Percentiles rank a stretch among this genome's conserved stretches.
Evolutionary conservation across 306 rosid species (phyloP).

Genomic region (Pyrus pyrifolia): DNA sequence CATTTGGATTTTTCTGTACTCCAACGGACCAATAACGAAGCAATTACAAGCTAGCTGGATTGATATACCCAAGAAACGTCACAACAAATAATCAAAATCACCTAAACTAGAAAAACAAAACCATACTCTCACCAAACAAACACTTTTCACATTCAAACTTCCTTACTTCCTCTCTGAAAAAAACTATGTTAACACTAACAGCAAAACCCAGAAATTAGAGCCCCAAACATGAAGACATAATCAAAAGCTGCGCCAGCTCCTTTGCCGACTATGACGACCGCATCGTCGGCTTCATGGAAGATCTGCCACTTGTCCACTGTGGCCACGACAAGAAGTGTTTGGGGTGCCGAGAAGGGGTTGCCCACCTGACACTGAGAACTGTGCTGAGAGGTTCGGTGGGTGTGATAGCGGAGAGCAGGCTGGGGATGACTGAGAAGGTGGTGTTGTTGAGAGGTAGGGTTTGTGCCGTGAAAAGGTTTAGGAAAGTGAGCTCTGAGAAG

Average conservation of each 20-base stretch:
- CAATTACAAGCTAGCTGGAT: not conserved
- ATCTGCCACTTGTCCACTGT: slow-evolving; percentile 13
- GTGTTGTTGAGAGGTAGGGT: slow-evolving; percentile 15
- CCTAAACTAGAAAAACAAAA: not conserved
- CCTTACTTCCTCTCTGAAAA: not conserved
- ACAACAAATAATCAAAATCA: not conserved
- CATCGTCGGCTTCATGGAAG: slow-evolving; percentile 24
- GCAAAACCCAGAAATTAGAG: slow-evolving; percentile 11
- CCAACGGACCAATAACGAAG: not conserved
- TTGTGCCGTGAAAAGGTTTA: slow-evolving; percentile 22
- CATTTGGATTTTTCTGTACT: not conserved
- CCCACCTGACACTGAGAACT: slow-evolving; percentile 10
- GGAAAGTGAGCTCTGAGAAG: slow-evolving; percentile 3
- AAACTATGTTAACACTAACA: slow-evolving; percentile 10
- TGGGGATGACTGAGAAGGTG: slow-evolving; percentile 27
- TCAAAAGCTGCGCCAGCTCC: not conserved
- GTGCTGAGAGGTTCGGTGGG: slow-evolving; percentile 26
- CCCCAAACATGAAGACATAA: not conserved
- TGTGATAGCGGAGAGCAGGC: slow-evolving; percentile 18
- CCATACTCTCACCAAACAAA: not conserved
- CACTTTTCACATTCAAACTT: not conserved
- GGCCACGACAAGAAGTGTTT: not conserved
- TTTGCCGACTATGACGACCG: slow-evolving; percentile 20
- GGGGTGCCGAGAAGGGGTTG: not conserved
- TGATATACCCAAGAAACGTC: not conserved